phyloP scores from a whole-genome alignment of 148 eudicot genomes.

The Rhododendron molle region DNA sequence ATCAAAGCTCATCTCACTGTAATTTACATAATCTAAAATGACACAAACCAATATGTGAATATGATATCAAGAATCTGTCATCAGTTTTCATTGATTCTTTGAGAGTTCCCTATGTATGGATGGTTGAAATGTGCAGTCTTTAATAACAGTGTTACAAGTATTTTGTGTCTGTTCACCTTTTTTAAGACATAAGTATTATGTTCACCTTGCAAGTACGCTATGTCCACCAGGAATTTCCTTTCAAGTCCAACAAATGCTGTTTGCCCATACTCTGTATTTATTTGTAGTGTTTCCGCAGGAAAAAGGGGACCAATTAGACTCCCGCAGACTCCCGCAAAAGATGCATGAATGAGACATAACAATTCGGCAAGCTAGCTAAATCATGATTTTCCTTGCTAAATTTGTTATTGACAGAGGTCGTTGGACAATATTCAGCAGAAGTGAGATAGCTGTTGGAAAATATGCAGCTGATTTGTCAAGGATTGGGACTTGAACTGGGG shows the following conservation, averaged over 20 bases:
- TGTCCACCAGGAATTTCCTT: not conserved
- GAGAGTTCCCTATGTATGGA: not conserved
- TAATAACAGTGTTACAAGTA: not conserved
- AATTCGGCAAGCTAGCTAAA: not conserved
- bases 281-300: conserved; percentile 44
- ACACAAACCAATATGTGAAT: not conserved
- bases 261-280: conserved; percentile 3
- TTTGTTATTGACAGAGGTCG: not conserved
- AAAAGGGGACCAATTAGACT: conserved; percentile 75
- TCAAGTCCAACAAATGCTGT: not conserved
- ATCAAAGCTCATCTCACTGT: not conserved
- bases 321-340: too few species aligned
- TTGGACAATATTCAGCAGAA: not conserved
- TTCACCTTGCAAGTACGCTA: not conserved
- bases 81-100: not conserved
- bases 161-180: not conserved
- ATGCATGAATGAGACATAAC: too few species aligned
- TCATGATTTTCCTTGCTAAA: not conserved
- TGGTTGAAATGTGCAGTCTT: not conserved
- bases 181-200: not conserved
- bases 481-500: not conserved
- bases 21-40: not conserved
- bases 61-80: not conserved
- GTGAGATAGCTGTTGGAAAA: not conserved
- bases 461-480: not conserved